Base-by-base conservation (phyloP, 148 eudicot species). In the Rhododendron kiyosumense region DNA sequence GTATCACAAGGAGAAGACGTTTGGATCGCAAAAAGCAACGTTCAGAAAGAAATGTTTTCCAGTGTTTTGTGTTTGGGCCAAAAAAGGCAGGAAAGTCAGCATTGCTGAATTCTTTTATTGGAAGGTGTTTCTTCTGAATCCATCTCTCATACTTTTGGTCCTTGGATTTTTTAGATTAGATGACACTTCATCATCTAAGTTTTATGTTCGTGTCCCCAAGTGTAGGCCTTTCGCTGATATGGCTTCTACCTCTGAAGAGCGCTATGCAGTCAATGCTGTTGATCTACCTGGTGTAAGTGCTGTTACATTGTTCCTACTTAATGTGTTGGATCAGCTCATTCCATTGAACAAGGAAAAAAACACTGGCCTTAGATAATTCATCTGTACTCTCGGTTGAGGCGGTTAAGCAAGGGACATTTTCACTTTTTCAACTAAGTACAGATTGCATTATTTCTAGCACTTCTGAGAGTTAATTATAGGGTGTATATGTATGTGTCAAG, bases 51-150 rank as follows among this genome's bases (percentile, higher is more conserved):
- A 95, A 90, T 85, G 98, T 95, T 49, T 97, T 91, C 87, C 99
- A 97, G 71, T 97, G 99, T 83, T 95, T 88, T 90, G 99, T 97
- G 83, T 97, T 95, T 92, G 99, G 99, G 83, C 98, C 99, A 43
- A 92, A 91, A 87, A 92, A 88, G 84, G 91, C 98, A 52, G 99
- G 99, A 86, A 97, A 97, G 84, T 91, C 98, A 46, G 93, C 94
- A 34, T 83, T 97, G 69, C 85, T 97, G 87, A 89, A 93, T 90
- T 92, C 96, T 81, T 94, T 93, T 80, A 87, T 92, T 83, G 94
- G 96, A 92, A 95, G 98, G 98, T 95, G 32, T 26, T 71, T 74
- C 59, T 28, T 67, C 38, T 28, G 67, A 67, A 52, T 45, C 48
- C 83, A 52, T 52, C 13, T 28, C 28, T 59, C 51, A 54, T 81